Percentiles rank a stretch among this genome's conserved stretches.
These are phyloP conservation scores for Rutstroemia sp. DNA, from an alignment of 2,329 filamentous ascomycete species.

Conservation along the genomic window DNA sequence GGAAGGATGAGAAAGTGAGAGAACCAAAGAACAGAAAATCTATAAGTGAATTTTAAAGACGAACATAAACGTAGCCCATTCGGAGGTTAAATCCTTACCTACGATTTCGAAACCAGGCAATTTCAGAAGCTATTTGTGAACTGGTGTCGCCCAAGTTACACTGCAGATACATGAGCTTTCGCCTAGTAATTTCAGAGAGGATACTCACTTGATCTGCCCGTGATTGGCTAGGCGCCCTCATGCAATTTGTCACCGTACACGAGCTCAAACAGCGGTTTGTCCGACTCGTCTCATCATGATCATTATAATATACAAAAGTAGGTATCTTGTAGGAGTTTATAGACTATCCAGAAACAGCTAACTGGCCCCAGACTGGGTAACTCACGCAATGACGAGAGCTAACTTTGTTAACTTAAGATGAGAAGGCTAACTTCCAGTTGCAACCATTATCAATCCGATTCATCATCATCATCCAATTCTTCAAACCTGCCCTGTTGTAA, in stretches of 20 bases:
- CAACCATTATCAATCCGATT: conserved; percentile 18
- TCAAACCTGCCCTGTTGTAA: conserved; percentile 24
- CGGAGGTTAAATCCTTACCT: not conserved
- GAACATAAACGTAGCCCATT: not conserved
- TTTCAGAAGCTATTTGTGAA: not conserved
- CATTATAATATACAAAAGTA: too few species aligned
- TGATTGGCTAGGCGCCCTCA: not conserved
- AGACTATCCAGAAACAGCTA: too few species aligned
- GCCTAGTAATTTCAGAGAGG: not conserved
- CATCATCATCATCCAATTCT: conserved; percentile 26
- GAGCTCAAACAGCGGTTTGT: too few species aligned
- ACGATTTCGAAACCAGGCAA: not conserved
- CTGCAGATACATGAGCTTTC: conserved; percentile 1
- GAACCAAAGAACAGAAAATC: not conserved
- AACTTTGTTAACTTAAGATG: not conserved
- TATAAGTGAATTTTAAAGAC: not conserved
- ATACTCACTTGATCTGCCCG: not conserved
- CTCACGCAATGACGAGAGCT: too few species aligned
- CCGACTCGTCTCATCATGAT: too few species aligned
- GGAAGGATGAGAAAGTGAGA: not conserved
- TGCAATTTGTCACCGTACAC: not conserved
- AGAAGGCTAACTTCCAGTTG: not conserved
- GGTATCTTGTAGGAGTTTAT: too few species aligned
- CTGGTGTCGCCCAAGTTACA: not conserved
- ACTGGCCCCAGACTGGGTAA: too few species aligned